Percentiles rank a stretch among this genome's conserved stretches.
Evolutionary conservation across 495 filamentous ascomycete species (phyloP).

Genomic region (Talaromyces trachyspermus): DNA sequence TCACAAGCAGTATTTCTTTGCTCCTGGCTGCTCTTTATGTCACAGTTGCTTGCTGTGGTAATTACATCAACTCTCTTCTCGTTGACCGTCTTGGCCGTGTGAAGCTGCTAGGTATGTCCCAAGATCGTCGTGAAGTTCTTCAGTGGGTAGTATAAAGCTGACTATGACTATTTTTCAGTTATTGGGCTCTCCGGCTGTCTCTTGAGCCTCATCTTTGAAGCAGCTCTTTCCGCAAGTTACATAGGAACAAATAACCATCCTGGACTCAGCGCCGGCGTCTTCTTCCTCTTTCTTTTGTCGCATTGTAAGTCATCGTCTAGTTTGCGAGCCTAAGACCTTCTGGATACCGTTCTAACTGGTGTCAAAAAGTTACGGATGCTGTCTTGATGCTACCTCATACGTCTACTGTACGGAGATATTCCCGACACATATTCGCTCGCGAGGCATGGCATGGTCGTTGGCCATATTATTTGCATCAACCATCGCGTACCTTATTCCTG

Average conservation of each 20-base stretch:
- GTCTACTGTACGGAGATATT: constrained; percentile 14
- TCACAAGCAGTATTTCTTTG: background rate
- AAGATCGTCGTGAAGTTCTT: no score
- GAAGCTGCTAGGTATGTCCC: background rate
- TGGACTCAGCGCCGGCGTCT: constrained; percentile 10
- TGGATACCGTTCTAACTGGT: background rate
- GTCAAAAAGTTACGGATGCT: constrained; percentile 3
- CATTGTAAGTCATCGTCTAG: constrained; percentile 1
- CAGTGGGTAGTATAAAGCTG: no score
- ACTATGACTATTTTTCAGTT: background rate
- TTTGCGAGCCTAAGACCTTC: background rate
- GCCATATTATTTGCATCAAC: background rate
- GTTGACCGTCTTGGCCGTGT: background rate
- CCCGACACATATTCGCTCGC: constrained; percentile 13
- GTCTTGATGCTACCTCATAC: constrained; percentile 10
- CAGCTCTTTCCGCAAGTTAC: constrained; percentile 7
- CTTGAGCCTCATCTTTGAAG: background rate
- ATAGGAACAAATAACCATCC: constrained; percentile 10
- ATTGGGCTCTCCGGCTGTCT: constrained; percentile 9
- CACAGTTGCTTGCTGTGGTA: background rate
- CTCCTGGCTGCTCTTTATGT: background rate
- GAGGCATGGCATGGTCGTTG: constrained; percentile 10
- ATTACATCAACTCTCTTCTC: background rate
- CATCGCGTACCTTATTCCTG: background rate
- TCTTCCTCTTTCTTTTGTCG: constrained; percentile 8